Evolutionary conservation across 2,329 filamentous ascomycete genomes (phyloP).

Genomic region (Microsporum audouinii): DNA sequence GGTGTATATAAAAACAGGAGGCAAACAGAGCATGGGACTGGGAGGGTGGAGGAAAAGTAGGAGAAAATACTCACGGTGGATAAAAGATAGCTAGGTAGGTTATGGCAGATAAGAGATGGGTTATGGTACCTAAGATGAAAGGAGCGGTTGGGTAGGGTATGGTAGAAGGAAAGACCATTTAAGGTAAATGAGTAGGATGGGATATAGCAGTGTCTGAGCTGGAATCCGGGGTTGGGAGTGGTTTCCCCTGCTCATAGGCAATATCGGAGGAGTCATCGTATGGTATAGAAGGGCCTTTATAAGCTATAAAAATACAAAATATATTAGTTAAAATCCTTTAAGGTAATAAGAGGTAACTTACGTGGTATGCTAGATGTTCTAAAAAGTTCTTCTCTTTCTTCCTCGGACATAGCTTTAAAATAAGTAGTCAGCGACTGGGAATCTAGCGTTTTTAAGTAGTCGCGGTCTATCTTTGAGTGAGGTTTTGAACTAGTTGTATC

Average conservation of each 20-base stretch:
- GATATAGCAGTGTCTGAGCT: too few relatives aligned
- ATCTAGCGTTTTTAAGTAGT: background rate
- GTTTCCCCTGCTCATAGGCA: constrained; percentile 1
- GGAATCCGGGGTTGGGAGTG: background rate
- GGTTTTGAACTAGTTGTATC: background rate
- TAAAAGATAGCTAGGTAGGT: too few relatives aligned
- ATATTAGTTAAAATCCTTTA: constrained; percentile 1
- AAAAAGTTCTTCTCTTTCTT: background rate
- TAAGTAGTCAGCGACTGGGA: background rate
- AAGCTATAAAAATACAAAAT: background rate
- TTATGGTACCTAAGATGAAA: too few relatives aligned
- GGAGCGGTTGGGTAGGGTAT: too few relatives aligned
- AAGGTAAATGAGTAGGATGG: too few relatives aligned
- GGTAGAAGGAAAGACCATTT: too few relatives aligned
- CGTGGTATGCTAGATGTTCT: background rate
- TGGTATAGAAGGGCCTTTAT: constrained; percentile 1
- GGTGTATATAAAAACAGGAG: too few relatives aligned
- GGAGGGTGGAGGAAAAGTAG: too few relatives aligned
- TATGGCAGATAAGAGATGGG: too few relatives aligned
- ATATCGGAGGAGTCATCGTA: constrained; percentile 2
- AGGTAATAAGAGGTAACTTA: background rate
- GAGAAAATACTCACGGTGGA: too few relatives aligned
- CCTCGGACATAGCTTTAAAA: background rate
- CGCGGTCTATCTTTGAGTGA: background rate
- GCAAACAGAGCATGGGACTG: too few relatives aligned